Base-by-base conservation (phyloP, 768 basidiomycete genomes). In the Rhizopogon sp. region DNA sequence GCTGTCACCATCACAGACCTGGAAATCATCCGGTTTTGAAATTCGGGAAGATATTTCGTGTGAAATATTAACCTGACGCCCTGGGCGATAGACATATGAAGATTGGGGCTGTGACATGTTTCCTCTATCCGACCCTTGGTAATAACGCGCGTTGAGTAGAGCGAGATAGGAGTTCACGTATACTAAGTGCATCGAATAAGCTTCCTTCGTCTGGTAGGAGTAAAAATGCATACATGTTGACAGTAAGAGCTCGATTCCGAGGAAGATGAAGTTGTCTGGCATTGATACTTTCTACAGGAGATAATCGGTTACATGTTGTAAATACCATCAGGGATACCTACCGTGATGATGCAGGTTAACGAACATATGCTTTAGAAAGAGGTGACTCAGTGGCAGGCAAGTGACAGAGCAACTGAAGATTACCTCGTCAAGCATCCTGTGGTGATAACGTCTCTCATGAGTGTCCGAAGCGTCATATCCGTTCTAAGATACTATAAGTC, bases 81-180 rank as follows among this genome's bases (percentile, higher is more conserved):
- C 43, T 25, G 22, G 43, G 11, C 43, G 22, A 25, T 25, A 43
- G 13, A 43, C 22, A 25, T 7, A 20, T 7, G 43, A 20, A 3
- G 43, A 1, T 25, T 20, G 43, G n/a, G 1, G 6, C 25, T 43
- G 42, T 25, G 42, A 43, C 3, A 11, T 7, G 13, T 14, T 1
- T 20, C 42, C n/a, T 22, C 13, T 20, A 8, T 43, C 20, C 6
- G 22, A 33, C 31, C 8, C 31, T 33, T 8, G 31, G 7, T 43
- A 43, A 25, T 43, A 14, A 43, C 42, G 42, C 13, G 42, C 42
- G 10, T 43, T 43, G 6, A 43, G 42, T 14, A 68, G 73, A 5
- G 82, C 80, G 7, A 84, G 72, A 60, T 82, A 81, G 7, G 81
- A 79, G 58, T 83, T 83, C 13, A 79, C 69, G 59, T 83, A 83